Evolutionary conservation across 768 basidiomycete species (phyloP).

Genomic region (Leccinum barrowsii): DNA sequence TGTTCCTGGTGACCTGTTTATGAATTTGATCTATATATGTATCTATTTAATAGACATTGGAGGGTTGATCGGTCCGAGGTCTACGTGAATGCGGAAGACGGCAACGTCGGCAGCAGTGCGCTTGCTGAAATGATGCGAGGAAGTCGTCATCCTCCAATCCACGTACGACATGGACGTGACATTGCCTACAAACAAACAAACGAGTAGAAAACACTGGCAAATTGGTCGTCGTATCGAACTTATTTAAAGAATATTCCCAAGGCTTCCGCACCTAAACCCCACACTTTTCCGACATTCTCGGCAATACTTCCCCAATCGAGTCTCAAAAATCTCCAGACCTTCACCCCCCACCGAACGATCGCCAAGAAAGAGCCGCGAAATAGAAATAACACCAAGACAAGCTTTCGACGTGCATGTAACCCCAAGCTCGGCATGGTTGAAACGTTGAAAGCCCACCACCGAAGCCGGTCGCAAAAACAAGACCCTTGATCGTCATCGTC

Average conservation of each 20-base stretch:
- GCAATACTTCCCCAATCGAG: neutral
- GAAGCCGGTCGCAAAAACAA: conserved; percentile 56
- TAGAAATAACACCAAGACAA: conserved; percentile 33
- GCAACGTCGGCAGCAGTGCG: no score
- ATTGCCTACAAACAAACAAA: no score
- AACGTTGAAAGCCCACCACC: conserved; percentile 36
- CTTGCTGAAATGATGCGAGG: no score
- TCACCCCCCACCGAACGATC: neutral
- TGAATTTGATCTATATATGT: no score
- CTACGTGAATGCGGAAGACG: no score
- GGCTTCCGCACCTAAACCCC: neutral
- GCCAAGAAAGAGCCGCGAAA: conserved; percentile 43
- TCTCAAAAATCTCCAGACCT: neutral
- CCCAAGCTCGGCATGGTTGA: neutral
- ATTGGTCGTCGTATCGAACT: no score
- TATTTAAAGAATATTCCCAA: neutral
- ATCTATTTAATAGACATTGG: no score
- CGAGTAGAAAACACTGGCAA: no score
- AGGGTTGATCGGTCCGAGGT: no score
- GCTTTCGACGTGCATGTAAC: neutral
- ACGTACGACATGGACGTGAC: no score
- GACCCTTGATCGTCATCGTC: conserved; percentile 41
- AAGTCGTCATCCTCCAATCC: no score
- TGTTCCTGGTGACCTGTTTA: no score
- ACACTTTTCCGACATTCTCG: neutral